Base-by-base conservation (phyloP, 140 eudicot species). In the Anethum foeniculum region DNA sequence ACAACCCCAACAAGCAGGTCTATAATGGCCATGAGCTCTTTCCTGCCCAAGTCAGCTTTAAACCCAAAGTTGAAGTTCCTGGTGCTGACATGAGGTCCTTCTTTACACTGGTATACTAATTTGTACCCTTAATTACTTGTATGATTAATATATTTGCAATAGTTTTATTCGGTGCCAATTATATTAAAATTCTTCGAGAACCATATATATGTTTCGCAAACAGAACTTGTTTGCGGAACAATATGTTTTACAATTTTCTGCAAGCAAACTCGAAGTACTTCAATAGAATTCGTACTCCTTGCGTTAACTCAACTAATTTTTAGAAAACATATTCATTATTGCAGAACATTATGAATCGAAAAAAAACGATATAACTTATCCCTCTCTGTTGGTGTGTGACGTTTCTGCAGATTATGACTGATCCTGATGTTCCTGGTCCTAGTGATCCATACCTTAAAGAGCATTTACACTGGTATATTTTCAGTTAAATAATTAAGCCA, bases 371-470 rank as follows among this genome's bases (percentile, higher is more conserved):
- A 7, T 58, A 19, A 58, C 28, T 23, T 51, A 5, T 52, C 60
- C 25, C n/a, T 52, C 9, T 51, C 2, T 16, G 58, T 52, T 52
- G 60, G 23, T 52, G 25, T 25, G 69, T n/a, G n/a, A 30, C 25
- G 69, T 60, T 12, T 25, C 48, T 38, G 76, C 88, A 92, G 97
- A 86, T 92, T 32, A 90, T 92, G 97, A 88, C 88, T 39, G 97
- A 92, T 78, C 97, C 97, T 28, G 97, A 92, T 87, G 95, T 83
- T 73, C 97, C 97, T 51, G 93, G 96, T 38, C 97, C 96, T 67
- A 92, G 97, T 85, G 97, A 92, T 83, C 97, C 97, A 73, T 92
- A 65, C 72, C 39, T 65, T 39, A 90, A 85, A 82, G 97, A 92
- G 89, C 97, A 87, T 38, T 80, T 90, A 74, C 94, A 90, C 81